Base-by-base conservation (phyloP, 345 rosid genomes). In the Bruguiera parviflora region DNA sequence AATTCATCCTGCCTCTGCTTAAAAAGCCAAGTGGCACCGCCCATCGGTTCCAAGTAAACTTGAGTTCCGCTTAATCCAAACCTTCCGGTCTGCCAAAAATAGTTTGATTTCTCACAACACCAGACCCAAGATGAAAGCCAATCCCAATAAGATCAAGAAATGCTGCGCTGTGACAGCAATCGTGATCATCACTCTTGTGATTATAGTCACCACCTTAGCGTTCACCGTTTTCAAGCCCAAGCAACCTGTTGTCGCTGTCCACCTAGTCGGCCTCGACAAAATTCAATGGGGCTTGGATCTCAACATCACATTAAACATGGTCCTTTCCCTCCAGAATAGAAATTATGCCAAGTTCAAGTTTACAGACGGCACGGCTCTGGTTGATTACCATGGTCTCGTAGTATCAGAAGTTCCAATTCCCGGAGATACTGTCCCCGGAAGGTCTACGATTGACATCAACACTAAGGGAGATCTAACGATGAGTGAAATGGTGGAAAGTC, bases 271-370 rank as follows among this genome's bases (percentile, higher is more conserved):
- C 4, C 80, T 86, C 5, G 74, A 72, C 24, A 53, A 73, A 55
- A 25, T 80, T 22, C 39, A 37, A 16, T n/a, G 65, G 22, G 33
- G 28, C 28, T 43, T 58, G 18, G 43, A 79, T 0, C 8, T 61
- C 0, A 71, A 77, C 55, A 72, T 63, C 70, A 73, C 80, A n/a
- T 0, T 83, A 28, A 52, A 47, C 33, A 65, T 80, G 71, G 7
- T 82, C 4, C 29, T 86, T 24, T 66, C 78, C 3, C 63, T 86
- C 20, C 62, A 64, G 31, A 84, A 80, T 52, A 84, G 76, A 1
- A 86, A 84, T 53, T 77, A 86, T 21, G 88, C 85, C 0, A 65
- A 78, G 27, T 86, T 84, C 65, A 63, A 71, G 78, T 84, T 53
- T 77, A 1, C 22, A 43, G 77, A 75, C 74, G 39, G 78, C 5